Evolutionary conservation across 352 stramenopile species (phyloP).

Genomic region (Bremia lactucae): DNA sequence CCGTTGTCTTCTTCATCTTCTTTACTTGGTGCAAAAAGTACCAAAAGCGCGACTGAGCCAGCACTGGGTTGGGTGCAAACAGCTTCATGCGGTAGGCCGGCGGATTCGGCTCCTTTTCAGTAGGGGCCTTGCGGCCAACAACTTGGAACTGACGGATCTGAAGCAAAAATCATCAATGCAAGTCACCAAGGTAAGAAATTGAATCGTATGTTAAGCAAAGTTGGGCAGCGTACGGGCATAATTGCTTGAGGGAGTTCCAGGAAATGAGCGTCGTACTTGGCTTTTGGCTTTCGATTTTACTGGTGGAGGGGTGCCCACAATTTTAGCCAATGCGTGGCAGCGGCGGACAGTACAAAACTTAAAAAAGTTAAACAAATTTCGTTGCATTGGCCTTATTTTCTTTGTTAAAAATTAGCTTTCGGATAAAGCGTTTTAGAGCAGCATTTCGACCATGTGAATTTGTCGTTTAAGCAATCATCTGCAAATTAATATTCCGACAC

Average conservation of each 20-base stretch:
- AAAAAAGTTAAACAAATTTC: too few relatives aligned
- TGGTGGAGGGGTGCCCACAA: constrained; percentile 9
- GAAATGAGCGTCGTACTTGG: too few relatives aligned
- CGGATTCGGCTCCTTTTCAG: constrained; percentile 95
- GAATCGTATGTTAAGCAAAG: too few relatives aligned
- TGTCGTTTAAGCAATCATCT: constrained; percentile 16
- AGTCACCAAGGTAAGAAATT: too few relatives aligned
- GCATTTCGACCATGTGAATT: constrained; percentile 19
- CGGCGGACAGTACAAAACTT: too few relatives aligned
- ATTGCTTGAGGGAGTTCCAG: too few relatives aligned
- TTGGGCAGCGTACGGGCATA: too few relatives aligned
- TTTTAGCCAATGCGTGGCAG: constrained; percentile 12
- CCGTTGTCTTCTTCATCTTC: constrained; percentile 99
- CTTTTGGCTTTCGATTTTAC: constrained; percentile 12
- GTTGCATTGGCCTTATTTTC: too few relatives aligned
- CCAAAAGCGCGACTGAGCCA: constrained; percentile 99
- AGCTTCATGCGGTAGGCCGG: constrained; percentile 98
- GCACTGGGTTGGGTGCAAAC: constrained; percentile 94
- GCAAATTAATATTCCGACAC: constrained; percentile 11
- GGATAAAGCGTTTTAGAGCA: constrained; percentile 1
- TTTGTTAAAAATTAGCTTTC: background rate
- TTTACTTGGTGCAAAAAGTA: constrained; percentile 99
- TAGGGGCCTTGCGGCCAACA: constrained; percentile 97
- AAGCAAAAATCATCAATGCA: too few relatives aligned
- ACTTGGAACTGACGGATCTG: constrained; percentile 99